Percentiles rank a stretch among this genome's conserved stretches.
phyloP scores from a whole-genome alignment of 768 basidiomycete species.

The Suillus plorans region DNA sequence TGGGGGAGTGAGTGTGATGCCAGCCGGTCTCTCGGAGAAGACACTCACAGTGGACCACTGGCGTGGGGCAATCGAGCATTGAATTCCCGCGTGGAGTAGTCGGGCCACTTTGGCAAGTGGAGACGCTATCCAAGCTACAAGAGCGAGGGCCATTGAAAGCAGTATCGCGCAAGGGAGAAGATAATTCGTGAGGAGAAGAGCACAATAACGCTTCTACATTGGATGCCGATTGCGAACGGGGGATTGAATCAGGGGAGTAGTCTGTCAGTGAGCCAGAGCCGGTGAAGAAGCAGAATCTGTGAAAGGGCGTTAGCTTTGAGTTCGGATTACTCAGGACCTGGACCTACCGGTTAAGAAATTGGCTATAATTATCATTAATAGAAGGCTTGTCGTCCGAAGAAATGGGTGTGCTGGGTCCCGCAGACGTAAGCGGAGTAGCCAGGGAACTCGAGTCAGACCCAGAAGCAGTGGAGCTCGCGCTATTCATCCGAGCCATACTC shows the following conservation, averaged over 20 bases:
- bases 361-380: slow-evolving; percentile 45
- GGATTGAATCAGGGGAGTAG: slow-evolving; percentile 25
- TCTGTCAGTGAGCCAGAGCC: slow-evolving; percentile 46
- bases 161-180: slow-evolving; percentile 17
- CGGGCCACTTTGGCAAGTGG: slow-evolving; percentile 22
- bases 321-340: background rate
- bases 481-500: slow-evolving; percentile 22
- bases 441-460: slow-evolving; percentile 46
- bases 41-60: slow-evolving; percentile 11
- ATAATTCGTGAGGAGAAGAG: slow-evolving; percentile 30
- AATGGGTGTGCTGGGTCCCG: slow-evolving; percentile 27
- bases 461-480: slow-evolving; percentile 47
- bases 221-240: slow-evolving; percentile 50
- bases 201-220: slow-evolving; percentile 53
- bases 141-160: slow-evolving; percentile 22
- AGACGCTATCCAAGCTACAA: slow-evolving; percentile 29
- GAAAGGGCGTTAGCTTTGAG: slow-evolving; percentile 10
- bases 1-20: background rate
- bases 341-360: slow-evolving; percentile 65
- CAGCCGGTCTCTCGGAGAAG: background rate
- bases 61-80: slow-evolving; percentile 14
- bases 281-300: slow-evolving; percentile 81
- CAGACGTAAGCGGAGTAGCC: slow-evolving; percentile 42
- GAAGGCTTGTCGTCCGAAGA: slow-evolving; percentile 10
- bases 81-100: slow-evolving; percentile 27